Base-by-base conservation (phyloP, 495 filamentous ascomycete species). In the Tuber aestivum region DNA sequence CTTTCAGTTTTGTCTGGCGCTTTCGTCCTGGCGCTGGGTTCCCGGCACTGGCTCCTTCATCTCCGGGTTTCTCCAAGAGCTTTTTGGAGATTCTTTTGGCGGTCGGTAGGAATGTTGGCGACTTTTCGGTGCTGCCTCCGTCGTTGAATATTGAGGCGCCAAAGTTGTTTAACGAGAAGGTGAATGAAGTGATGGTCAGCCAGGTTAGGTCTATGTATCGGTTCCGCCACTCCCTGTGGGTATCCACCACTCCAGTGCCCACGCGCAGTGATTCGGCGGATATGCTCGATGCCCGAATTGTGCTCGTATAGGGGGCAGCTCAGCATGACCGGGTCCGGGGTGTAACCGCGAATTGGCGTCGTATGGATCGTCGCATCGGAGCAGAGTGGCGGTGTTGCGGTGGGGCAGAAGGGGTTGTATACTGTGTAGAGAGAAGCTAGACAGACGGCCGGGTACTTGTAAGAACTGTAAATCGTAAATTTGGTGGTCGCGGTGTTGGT, bases 281-380 rank as follows among this genome's bases (percentile, higher is more conserved):
- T 77, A 41, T 70, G 75, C 37, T 41, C 41, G 65, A 76, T 32
- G 1, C 75, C 73, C 18, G 41, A 21, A 42, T 76, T 77, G n/a
- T 77, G 20, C 18, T 76, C 75, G 42, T 76, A 70, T 6, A 77
- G 75, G 6, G 76, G 35, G 20, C 72, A 76, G 1, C 69, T 50
- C 73, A 77, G 50, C 3, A 77, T 40, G 72, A 77, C n/a, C 5
- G 75, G 75, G 65, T 76, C 72, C 42, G 76, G 42, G 42, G 61
- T 41, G 42, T 75, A 42, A 23, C 45, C 16, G 35, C 69, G 42
- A 10, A 50, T 50, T 5, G 61, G 73, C 0, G 50, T 61, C 50
- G 50, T 61, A 61, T n/a, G 50, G 37, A 77, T 77, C 3, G 41
- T 70, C 14, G 76, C 70, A 70, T 76, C 37, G 9, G 37, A 41